Evolutionary conservation across 2,329 filamentous ascomycete genomes (phyloP).

Genomic region (Hirsutella minnesotensis): DNA sequence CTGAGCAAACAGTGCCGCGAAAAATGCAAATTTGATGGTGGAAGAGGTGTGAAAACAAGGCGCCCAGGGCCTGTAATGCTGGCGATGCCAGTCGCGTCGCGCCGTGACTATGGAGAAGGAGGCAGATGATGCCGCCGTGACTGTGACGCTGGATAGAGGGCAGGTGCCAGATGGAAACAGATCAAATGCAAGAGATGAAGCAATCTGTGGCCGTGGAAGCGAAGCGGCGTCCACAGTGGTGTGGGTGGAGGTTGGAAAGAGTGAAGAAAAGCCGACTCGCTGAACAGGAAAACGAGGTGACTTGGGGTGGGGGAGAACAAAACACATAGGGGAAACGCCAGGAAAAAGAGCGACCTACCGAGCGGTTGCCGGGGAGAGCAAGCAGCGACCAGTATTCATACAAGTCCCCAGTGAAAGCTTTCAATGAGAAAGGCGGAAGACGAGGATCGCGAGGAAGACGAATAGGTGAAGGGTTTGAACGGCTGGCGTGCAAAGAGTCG

Average conservation of each 20-base stretch:
- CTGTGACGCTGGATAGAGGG: not conserved
- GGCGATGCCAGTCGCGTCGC: not conserved
- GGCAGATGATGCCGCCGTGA: not conserved
- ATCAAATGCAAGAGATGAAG: not conserved
- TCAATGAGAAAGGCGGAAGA: constrained; percentile 9
- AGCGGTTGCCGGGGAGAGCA: constrained; percentile 16
- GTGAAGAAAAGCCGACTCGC: not conserved
- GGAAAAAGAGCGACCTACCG: constrained; percentile 15
- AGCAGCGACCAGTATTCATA: constrained; percentile 28
- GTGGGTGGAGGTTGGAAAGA: not conserved
- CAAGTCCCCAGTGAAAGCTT: constrained; percentile 15
- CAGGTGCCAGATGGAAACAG: not conserved
- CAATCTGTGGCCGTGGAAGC: constrained; percentile 3
- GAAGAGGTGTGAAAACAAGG: not conserved
- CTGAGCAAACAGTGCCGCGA: not conserved
- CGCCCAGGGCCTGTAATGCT: not conserved
- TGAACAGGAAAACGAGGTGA: not conserved
- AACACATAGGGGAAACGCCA: not conserved
- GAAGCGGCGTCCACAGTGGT: not conserved
- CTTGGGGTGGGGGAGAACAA: not conserved
- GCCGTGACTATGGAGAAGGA: constrained; percentile 1
- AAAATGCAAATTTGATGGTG: not conserved
- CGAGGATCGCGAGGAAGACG: constrained; percentile 4
- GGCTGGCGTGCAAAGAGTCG: constrained; percentile 5
- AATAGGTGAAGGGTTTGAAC: constrained; percentile 4